Evolutionary conservation across 495 filamentous ascomycete species (phyloP), one percentile per base, ranked within the genome.

Genomic region (Neurospora sp.): DNA sequence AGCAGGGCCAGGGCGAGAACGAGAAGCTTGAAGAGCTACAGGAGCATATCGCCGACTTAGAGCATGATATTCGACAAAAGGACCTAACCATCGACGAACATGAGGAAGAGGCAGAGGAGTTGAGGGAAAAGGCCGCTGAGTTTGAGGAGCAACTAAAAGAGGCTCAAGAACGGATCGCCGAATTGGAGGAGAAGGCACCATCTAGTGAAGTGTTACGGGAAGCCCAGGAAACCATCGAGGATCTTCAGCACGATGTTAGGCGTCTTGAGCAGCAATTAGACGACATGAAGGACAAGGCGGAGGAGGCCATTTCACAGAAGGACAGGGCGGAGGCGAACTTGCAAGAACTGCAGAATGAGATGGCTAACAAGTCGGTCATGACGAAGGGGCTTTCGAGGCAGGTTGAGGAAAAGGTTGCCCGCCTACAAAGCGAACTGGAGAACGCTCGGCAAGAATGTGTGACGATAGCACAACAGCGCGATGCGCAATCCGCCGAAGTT

Each of bases 351-450:
- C 90, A 90, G 70, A 90, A 92, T 66, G 92, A 95, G 75, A 89
- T 94, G 85, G 85, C 90, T 9, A 90, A 94, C 79, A 94, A 93
- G 78, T 93, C 91, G 0, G 86, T 94, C 71, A 90, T 88, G 31
- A 91, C 91, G 38, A 94, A 91, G 78, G 91, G 90, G n/a, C 84
- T 93, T 16, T 90, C 88, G 69, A 87, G 91, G 44, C 92, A 93
- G 80, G 87, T 92, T 20, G 92, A 94, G 77, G 90, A 92, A 72
- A 90, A 89, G 78, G 85, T 87, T 4, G 82, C 86, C 72, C 88
- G 88, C 70, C 83, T 95, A 27, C 88, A 93, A 74, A 82, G 85
- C 70, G 90, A 94, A 74, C 79, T 93, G 16, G 85, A 84, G 54
- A 82, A 85, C 14, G 81, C 93, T 69, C 86, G 88, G 42, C 85